phyloP scores from a whole-genome alignment of 2,329 filamentous ascomycete species.

The Talaromyces sp. region DNA sequence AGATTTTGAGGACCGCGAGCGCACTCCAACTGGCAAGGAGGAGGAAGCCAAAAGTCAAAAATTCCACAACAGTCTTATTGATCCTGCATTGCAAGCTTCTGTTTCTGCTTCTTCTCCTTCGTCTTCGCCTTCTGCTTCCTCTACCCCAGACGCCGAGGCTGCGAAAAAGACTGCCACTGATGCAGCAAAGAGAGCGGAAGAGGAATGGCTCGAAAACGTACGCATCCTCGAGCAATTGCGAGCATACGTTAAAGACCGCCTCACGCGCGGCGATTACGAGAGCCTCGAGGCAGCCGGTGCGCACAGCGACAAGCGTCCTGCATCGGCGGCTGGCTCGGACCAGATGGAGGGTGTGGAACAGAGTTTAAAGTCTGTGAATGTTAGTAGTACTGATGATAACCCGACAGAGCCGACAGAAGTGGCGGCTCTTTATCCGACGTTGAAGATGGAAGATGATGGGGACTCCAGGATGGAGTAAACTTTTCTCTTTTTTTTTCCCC shows the following conservation, averaged over 20 bases:
- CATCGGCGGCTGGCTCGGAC: slow-evolving; percentile 15
- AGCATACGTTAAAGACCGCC: slow-evolving; percentile 52
- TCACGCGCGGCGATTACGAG: slow-evolving; percentile 51
- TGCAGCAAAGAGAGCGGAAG: slow-evolving; percentile 39
- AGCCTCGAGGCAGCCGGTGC: slow-evolving; percentile 13
- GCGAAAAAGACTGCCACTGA: slow-evolving; percentile 35
- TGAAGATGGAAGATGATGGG: slow-evolving; percentile 16
- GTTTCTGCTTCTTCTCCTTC: background rate
- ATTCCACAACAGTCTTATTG: slow-evolving; percentile 37
- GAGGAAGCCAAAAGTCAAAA: slow-evolving; percentile 12
- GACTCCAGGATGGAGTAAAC: slow-evolving; percentile 14
- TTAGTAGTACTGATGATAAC: background rate
- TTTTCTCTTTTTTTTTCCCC: background rate
- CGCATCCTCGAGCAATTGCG: slow-evolving; percentile 59
- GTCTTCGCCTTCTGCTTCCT: slow-evolving; percentile 1
- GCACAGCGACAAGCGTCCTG: slow-evolving; percentile 17
- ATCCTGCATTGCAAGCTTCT: slow-evolving; percentile 32
- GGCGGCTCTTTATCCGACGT: slow-evolving; percentile 19
- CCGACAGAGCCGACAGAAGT: background rate
- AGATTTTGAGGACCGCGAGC: slow-evolving; percentile 20
- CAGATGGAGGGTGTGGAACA: slow-evolving; percentile 16
- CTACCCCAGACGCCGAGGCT: slow-evolving; percentile 26
- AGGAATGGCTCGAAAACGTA: slow-evolving; percentile 62
- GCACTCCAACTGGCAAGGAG: slow-evolving; percentile 24
- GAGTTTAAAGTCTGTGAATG: background rate